Base-by-base conservation (phyloP, 495 filamentous ascomycete genomes). In the Tuber borchii region DNA sequence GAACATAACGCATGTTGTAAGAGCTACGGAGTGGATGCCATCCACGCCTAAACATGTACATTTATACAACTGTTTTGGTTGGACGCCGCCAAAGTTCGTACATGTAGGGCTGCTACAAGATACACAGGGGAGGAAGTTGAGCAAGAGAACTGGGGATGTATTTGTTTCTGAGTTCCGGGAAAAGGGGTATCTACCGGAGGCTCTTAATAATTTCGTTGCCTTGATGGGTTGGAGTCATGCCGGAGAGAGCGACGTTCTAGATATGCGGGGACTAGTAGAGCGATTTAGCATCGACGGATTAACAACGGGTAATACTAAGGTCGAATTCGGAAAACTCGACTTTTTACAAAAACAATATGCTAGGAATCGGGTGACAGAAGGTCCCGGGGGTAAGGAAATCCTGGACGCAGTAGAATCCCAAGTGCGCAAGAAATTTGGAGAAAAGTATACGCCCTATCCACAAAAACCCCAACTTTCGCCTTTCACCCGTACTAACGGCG, bases 1-100 rank as follows among this genome's bases (percentile, higher is more conserved):
- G 95, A 84, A 91, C 72, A 96, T 99, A 81, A 98, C 93, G 6
- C 94, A 97, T 84, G 96, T 99, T 39, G 91, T 98, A 72, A 89
- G 95, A 61, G 95, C 93, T 71, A 75, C 69, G 2, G 91, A 99
- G 89, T 99, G 95, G 95, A 92, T 98, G 86, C 87, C 93, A 22
- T 95, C 93, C 0, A 98, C 95, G 0, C 94, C 93, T 2, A 91
- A 94, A 81, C 95, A 99, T 84, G 85, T 95, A 73, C 89, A 90
- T 20, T 84, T 99, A 43, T 98, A 99, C 84, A 85, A 91, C 71
- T 93, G 93, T 14, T 97, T 99, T 83, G 89, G 90, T 4, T 99
- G 95, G 95, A 81, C 87, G n/a, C 89, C 90, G 2, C 95, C 95
- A 2, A 76, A 83, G 45, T 99, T 95, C 83, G 94, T 91, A 46